Evolutionary conservation across 352 stramenopile species (phyloP).

Genomic region (Phytopythium mirpurense): DNA sequence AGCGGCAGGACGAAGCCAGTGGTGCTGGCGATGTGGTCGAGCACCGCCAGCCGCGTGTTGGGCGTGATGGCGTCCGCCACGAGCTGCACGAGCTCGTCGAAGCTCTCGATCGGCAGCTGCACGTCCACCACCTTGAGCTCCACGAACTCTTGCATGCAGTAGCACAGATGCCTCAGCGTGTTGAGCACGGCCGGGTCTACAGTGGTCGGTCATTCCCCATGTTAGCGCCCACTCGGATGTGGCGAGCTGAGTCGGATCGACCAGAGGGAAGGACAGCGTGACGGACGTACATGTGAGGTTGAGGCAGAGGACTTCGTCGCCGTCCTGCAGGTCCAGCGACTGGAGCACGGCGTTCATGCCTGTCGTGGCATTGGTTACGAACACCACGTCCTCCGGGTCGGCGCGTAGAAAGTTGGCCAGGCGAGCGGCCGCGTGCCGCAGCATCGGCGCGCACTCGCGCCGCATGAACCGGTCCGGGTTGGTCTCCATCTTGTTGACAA

Average conservation of each 20-base stretch:
- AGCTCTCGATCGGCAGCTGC: slow-evolving; percentile 60
- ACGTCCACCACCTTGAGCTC: slow-evolving; percentile 84
- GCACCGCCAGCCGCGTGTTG: slow-evolving; percentile 78
- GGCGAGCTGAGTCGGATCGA: too few species aligned
- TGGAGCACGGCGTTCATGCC: slow-evolving; percentile 83
- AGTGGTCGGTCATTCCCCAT: too few species aligned
- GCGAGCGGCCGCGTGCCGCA: slow-evolving; percentile 58
- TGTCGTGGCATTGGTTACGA: slow-evolving; percentile 82
- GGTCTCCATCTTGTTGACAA: slow-evolving; percentile 86
- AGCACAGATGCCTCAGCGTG: slow-evolving; percentile 79
- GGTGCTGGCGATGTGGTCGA: slow-evolving; percentile 80
- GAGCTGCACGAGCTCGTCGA: slow-evolving; percentile 64
- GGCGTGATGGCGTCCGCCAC: slow-evolving; percentile 70
- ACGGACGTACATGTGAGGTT: slow-evolving; percentile 85
- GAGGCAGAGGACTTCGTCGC: slow-evolving; percentile 84
- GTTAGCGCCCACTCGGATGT: too few species aligned
- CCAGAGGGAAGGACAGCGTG: too few species aligned
- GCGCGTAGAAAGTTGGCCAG: slow-evolving; percentile 66
- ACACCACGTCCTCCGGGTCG: slow-evolving; percentile 76
- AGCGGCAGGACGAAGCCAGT: slow-evolving; percentile 74
- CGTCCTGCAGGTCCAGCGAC: slow-evolving; percentile 81
- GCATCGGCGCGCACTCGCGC: slow-evolving; percentile 46
- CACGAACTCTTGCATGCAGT: slow-evolving; percentile 86
- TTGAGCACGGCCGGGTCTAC: slow-evolving; percentile 81
- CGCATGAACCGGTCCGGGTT: slow-evolving; percentile 85